Percentiles rank a stretch among this genome's conserved stretches.
These are phyloP conservation scores for Tetradesmus obliquus DNA, from an alignment of 139 green algal genomes.

Conservation along the genomic window DNA sequence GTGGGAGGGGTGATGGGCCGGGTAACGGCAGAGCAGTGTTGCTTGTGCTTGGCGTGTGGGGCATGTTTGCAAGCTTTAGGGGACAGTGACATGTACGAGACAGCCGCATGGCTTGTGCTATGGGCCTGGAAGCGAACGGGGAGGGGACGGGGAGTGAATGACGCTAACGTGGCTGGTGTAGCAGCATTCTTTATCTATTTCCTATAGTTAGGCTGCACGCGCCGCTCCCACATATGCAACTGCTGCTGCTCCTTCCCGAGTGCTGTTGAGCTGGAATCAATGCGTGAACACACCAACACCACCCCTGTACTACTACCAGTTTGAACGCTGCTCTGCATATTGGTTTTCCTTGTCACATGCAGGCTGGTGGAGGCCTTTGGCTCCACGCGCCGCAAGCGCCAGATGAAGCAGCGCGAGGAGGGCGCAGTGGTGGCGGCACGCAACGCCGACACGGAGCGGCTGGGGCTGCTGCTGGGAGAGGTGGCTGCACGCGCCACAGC, in stretches of 20 bases:
- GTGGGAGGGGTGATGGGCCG: neutral
- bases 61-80: no score
- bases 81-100: no score
- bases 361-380: constrained; percentile 71
- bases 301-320: neutral
- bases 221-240: no score
- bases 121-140: no score
- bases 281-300: neutral
- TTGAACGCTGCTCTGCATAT: neutral
- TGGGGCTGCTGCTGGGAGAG: constrained; percentile 36
- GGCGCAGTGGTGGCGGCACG: constrained; percentile 51
- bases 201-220: no score
- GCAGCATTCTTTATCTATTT: neutral
- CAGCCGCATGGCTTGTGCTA: no score
- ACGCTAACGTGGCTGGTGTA: constrained; percentile 12
- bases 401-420: constrained; percentile 63
- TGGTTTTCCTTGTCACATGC: neutral
- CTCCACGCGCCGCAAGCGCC: constrained; percentile 56
- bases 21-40: no score
- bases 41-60: neutral
- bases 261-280: neutral
- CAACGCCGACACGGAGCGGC: constrained; percentile 41
- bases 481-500: constrained; percentile 33
- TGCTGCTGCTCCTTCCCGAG: neutral
- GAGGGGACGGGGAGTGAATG: neutral